These are phyloP conservation scores for Pseudogymnoascus sp. DNA, from an alignment of 2,329 filamentous ascomycete genomes.

Conservation along the genomic window DNA sequence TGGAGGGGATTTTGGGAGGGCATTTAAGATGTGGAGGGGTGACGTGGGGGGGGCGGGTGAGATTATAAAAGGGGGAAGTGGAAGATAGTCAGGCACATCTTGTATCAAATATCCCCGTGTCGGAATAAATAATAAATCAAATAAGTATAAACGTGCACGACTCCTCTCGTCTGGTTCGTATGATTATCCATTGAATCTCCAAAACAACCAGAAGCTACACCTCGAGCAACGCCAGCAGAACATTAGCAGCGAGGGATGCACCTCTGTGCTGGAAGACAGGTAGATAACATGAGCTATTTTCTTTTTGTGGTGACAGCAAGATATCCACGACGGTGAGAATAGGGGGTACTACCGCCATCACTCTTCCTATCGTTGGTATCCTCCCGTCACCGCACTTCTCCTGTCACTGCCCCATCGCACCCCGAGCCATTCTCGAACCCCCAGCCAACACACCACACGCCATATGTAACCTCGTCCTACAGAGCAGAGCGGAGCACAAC, in stretches of 20 bases:
- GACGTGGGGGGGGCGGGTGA: not conserved
- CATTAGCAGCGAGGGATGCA: not conserved
- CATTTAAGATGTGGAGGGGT: not conserved
- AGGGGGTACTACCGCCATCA: not conserved
- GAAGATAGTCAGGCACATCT: not conserved
- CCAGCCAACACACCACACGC: too few species aligned
- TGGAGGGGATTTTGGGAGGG: not conserved
- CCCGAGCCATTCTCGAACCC: too few species aligned
- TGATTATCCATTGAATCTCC: not conserved
- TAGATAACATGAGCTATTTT: not conserved
- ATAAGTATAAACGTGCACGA: not conserved
- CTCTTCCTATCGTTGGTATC: not conserved
- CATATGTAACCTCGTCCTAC: too few species aligned
- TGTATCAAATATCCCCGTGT: not conserved
- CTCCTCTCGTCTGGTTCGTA: not conserved
- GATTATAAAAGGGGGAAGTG: not conserved
- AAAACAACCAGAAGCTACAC: not conserved
- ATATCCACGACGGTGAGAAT: not conserved
- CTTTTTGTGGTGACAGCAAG: not conserved
- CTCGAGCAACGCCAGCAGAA: not conserved
- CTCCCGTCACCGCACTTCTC: not conserved
- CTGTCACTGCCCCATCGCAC: not conserved
- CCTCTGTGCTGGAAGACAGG: not conserved
- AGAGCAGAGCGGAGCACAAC: too few species aligned
- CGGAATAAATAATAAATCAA: not conserved